phyloP scores from a whole-genome alignment of 1,139 yeast species.

The Magnusiomyces suaveolens region DNA sequence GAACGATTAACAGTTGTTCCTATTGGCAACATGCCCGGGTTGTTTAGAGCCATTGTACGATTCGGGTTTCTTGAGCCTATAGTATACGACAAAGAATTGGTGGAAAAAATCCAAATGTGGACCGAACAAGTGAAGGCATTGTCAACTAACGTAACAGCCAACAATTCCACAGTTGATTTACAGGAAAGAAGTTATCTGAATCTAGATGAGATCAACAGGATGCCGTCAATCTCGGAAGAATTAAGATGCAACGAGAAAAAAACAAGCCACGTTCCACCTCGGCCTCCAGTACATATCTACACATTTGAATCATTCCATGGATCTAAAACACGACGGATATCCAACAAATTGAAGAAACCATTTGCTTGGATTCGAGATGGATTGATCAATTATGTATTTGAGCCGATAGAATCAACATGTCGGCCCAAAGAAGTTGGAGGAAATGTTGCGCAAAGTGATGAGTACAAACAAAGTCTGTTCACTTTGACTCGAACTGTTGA shows the following conservation, averaged over 20 bases:
- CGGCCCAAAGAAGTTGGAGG: background rate
- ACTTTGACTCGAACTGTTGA: background rate
- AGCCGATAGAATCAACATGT: background rate
- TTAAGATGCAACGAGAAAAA: background rate
- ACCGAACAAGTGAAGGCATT: background rate
- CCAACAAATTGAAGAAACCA: background rate
- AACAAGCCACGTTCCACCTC: too few relatives aligned
- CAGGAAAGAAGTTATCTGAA: background rate
- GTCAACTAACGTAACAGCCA: background rate
- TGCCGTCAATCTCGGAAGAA: background rate
- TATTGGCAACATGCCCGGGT: background rate
- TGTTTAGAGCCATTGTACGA: background rate
- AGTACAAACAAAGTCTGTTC: background rate
- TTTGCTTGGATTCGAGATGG: background rate
- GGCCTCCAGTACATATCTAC: background rate
- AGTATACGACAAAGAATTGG: background rate
- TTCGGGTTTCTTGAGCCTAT: background rate
- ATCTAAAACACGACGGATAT: background rate
- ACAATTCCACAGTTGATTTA: background rate
- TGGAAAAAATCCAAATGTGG: background rate
- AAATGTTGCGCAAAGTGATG: background rate
- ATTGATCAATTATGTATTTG: background rate
- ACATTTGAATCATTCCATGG: background rate
- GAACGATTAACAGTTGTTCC: slow-evolving; percentile 34
- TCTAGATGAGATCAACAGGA: background rate